Evolutionary conservation across 1,284 basidiomycete genomes (phyloP).

Genomic region (Ceraceosorus guamensis): DNA sequence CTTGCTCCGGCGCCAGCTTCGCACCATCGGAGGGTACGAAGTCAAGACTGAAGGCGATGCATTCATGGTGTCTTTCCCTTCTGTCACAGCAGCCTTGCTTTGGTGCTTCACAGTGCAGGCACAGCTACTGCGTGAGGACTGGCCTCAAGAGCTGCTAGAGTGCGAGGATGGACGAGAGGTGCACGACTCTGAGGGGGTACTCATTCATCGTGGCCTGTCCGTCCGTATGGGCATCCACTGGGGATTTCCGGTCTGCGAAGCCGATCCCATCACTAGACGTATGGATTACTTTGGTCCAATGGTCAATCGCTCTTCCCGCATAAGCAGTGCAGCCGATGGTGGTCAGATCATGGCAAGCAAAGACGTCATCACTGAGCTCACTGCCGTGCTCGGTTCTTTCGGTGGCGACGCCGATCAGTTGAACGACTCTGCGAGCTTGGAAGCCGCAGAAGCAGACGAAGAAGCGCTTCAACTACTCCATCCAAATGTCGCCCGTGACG

Average conservation of each 20-base stretch:
- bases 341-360: slow-evolving; percentile 91
- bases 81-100: slow-evolving; percentile 74
- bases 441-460: slow-evolving; percentile 30
- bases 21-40: slow-evolving; percentile 92
- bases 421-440: slow-evolving; percentile 5
- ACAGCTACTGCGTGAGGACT: slow-evolving; percentile 73
- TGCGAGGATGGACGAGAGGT: slow-evolving; percentile 83
- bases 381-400: slow-evolving; percentile 30
- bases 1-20: slow-evolving; percentile 75
- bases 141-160: slow-evolving; percentile 91
- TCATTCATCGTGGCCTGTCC: slow-evolving; percentile 80
- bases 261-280: slow-evolving; percentile 83
- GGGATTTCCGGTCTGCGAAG: slow-evolving; percentile 81
- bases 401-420: slow-evolving; percentile 16
- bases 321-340: slow-evolving; percentile 75
- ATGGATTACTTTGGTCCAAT: slow-evolving; percentile 66
- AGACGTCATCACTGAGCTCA: slow-evolving; percentile 58
- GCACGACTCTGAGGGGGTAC: slow-evolving; percentile 59
- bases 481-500: slow-evolving; percentile 49
- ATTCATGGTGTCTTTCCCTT: slow-evolving; percentile 97
- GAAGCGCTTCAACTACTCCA: slow-evolving; percentile 45
- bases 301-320: slow-evolving; percentile 64
- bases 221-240: slow-evolving; percentile 98
- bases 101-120: slow-evolving; percentile 88
- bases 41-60: slow-evolving; percentile 99